Conservation (phyloP, 768 basidiomycete genomes). For the Collybia sordida region DNA sequence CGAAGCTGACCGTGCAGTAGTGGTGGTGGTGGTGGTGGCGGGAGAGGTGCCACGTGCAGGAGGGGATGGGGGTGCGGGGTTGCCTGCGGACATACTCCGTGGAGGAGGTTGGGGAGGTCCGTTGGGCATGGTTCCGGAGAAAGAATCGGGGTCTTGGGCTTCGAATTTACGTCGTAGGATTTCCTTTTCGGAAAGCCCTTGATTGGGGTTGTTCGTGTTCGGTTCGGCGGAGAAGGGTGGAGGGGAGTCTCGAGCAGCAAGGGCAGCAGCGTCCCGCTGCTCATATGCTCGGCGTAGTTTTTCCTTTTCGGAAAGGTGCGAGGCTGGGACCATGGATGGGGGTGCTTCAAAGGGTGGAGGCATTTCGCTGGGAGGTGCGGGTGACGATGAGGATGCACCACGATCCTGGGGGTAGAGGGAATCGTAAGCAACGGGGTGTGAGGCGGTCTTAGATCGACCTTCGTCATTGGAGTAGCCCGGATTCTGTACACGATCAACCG, state of each 20-base stretch:
- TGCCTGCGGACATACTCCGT: neutral
- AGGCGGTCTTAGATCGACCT: slow-evolving; percentile 13
- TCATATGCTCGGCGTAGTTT: slow-evolving; percentile 62
- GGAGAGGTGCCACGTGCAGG: slow-evolving; percentile 19
- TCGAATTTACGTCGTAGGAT: slow-evolving; percentile 54
- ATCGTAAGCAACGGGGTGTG: slow-evolving; percentile 60
- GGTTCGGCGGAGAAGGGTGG: slow-evolving; percentile 14
- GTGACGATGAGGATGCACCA: slow-evolving; percentile 23
- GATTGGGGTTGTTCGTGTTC: slow-evolving; percentile 19
- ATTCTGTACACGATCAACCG: slow-evolving; percentile 62
- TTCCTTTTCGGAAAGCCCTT: slow-evolving; percentile 53
- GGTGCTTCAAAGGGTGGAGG: slow-evolving; percentile 57
- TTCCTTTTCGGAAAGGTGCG: slow-evolving; percentile 66
- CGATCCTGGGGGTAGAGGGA: slow-evolving; percentile 50
- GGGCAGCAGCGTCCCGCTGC: slow-evolving; percentile 60
- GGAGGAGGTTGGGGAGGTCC: slow-evolving; percentile 18
- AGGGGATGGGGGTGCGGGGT: slow-evolving; percentile 16
- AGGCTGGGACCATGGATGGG: slow-evolving; percentile 33
- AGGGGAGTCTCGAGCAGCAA: slow-evolving; percentile 11
- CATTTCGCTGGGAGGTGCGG: slow-evolving; percentile 23
- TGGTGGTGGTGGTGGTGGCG: slow-evolving; percentile 4
- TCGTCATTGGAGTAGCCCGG: slow-evolving; percentile 19
- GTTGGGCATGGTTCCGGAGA: slow-evolving; percentile 14
- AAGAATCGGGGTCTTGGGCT: slow-evolving; percentile 44
- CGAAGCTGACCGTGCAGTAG: slow-evolving; percentile 16